Conservation (phyloP, 768 basidiomycete species). For the Termitomyces sp. region DNA sequence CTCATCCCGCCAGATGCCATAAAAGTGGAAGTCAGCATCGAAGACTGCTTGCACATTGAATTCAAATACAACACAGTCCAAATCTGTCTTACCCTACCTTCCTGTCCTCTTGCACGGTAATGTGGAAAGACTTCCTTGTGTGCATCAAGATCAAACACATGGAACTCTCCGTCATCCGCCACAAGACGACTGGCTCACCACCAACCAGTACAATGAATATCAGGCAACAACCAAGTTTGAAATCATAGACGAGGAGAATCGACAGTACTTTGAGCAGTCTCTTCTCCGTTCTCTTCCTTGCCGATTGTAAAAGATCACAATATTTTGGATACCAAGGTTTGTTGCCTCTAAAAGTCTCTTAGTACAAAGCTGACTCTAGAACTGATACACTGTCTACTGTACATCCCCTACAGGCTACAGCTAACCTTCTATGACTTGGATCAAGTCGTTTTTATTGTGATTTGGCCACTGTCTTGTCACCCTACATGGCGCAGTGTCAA, state of each 20-base stretch:
- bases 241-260: constrained; percentile 99
- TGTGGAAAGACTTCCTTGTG: constrained; percentile 93
- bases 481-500: background rate
- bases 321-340: too few relatives aligned
- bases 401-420: background rate
- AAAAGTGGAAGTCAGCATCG: constrained; percentile 99
- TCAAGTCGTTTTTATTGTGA: background rate
- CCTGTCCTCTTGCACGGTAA: background rate
- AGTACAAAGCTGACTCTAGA: background rate
- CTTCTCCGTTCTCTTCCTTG: too few relatives aligned
- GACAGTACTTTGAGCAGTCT: constrained; percentile 90
- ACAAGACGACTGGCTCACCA: too few relatives aligned
- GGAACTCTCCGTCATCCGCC: constrained; percentile 96
- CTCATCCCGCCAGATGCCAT: constrained; percentile 97
- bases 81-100: constrained; percentile 45
- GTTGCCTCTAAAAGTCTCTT: background rate
- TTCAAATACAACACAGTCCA: constrained; percentile 99
- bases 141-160: constrained; percentile 99
- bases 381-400: background rate
- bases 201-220: too few relatives aligned
- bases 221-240: constrained; percentile 98
- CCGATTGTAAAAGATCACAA: too few relatives aligned
- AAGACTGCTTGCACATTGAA: constrained; percentile 97
- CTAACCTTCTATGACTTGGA: background rate
- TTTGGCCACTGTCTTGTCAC: background rate